Percentiles rank a stretch among this genome's conserved stretches.
Evolutionary conservation across 192 early-diverging fungal genomes (phyloP).

Genomic region (Globomyces pollinis-pini): DNA sequence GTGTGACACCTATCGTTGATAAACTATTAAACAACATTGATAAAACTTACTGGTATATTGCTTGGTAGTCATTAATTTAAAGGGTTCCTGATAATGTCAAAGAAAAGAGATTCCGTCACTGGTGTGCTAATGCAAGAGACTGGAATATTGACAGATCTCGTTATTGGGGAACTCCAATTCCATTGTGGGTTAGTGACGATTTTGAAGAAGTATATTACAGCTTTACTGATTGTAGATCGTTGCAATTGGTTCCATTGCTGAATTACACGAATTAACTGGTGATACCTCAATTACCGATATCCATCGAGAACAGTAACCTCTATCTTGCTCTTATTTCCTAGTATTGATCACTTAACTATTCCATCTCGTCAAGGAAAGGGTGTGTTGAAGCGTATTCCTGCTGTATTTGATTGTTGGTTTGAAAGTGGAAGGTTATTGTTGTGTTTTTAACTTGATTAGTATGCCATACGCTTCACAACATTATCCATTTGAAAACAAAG

Average conservation of each 20-base stretch:
- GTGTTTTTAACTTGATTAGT: no score
- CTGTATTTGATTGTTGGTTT: conserved; percentile 99
- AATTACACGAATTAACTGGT: conserved; percentile 84
- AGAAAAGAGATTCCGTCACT: conserved; percentile 96
- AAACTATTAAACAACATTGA: conserved; percentile 81
- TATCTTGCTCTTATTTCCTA: conserved; percentile 6
- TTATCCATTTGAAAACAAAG: conserved; percentile 98
- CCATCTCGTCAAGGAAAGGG: conserved; percentile 86
- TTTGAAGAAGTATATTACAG: no score
- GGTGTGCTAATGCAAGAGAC: conserved; percentile 91
- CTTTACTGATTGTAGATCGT: no score
- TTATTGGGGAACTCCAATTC: conserved; percentile 99
- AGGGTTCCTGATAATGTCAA: conserved; percentile 86
- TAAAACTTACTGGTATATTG: conserved; percentile 67
- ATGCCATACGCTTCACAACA: conserved; percentile 99
- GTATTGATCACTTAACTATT: conserved; percentile 96
- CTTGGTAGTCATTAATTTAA: no score
- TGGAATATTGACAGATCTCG: conserved; percentile 97
- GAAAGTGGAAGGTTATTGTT: conserved; percentile 93
- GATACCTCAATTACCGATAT: conserved; percentile 73
- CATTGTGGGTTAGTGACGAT: conserved; percentile 94
- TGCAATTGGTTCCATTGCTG: conserved; percentile 83
- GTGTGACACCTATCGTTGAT: conserved; percentile 77
- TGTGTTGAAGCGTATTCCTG: conserved; percentile 76
- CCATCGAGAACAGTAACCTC: conserved; percentile 91